Evolutionary conservation across 768 basidiomycete genomes (phyloP).

Genomic region (Phallus indusiatus): DNA sequence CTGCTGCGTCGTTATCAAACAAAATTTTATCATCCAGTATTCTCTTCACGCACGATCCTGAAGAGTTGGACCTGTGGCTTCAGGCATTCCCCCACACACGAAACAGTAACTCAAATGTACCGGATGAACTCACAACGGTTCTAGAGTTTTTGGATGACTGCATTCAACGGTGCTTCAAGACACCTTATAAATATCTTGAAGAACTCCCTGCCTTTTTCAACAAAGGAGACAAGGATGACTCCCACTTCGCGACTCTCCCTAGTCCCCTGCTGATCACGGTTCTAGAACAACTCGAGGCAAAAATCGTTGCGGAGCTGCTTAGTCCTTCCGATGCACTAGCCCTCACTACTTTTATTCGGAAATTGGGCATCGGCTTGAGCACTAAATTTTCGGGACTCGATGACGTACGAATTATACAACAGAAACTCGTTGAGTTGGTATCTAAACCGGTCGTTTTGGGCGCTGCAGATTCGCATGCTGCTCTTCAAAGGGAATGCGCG

Average conservation of each 20-base stretch:
- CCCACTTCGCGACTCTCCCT: conserved; percentile 19
- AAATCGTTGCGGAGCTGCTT: conserved; percentile 45
- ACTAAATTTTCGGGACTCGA: conserved; percentile 40
- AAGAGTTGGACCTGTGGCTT: conserved; percentile 72
- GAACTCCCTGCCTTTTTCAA: conserved; percentile 33
- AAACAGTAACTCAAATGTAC: conserved; percentile 28
- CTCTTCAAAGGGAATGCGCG: conserved; percentile 35
- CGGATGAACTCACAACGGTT: conserved; percentile 43
- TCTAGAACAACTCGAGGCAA: conserved; percentile 68
- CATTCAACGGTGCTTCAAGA: conserved; percentile 68
- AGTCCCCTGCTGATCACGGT: conserved; percentile 77
- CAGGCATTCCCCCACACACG: conserved; percentile 44
- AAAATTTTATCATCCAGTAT: conserved; percentile 63
- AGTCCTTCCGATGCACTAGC: conserved; percentile 54
- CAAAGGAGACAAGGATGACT: neutral
- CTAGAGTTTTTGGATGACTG: conserved; percentile 76
- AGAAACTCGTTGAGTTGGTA: conserved; percentile 30
- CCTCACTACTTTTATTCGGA: conserved; percentile 53
- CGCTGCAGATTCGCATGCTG: conserved; percentile 21
- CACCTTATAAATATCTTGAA: conserved; percentile 82
- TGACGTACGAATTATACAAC: conserved; percentile 25
- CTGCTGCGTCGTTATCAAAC: conserved; percentile 46
- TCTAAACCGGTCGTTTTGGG: conserved; percentile 23
- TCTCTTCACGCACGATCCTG: conserved; percentile 67
- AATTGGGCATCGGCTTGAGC: conserved; percentile 47